These are phyloP conservation scores for Mycena galopus DNA, from an alignment of 768 basidiomycete species.

Conservation along the genomic window DNA sequence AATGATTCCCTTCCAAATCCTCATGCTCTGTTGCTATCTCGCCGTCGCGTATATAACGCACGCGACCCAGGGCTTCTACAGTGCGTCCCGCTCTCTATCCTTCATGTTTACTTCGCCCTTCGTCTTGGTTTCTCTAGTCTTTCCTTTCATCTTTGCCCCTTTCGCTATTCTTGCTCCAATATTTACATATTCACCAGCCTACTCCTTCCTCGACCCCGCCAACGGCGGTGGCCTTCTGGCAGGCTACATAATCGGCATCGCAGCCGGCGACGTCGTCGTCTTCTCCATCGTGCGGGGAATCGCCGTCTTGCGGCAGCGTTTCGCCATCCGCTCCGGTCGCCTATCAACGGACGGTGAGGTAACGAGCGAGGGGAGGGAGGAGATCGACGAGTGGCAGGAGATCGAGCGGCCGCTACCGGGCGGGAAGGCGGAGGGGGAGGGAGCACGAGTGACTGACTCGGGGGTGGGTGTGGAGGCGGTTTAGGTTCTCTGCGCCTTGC, in stretches of 20 bases:
- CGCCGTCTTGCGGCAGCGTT: slow-evolving; percentile 52
- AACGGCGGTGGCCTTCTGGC: slow-evolving; percentile 60
- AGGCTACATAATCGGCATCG: slow-evolving; percentile 74
- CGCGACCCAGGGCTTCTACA: slow-evolving; percentile 72
- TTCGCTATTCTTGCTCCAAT: background rate
- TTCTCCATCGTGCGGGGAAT: slow-evolving; percentile 63
- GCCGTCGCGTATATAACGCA: slow-evolving; percentile 78
- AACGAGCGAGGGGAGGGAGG: slow-evolving; percentile 40
- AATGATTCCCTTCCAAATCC: slow-evolving; percentile 58
- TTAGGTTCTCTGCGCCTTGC: background rate
- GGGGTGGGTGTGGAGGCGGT: background rate
- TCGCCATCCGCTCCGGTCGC: slow-evolving; percentile 35
- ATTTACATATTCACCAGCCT: slow-evolving; percentile 55
- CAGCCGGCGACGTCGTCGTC: slow-evolving; percentile 61
- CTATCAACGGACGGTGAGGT: background rate
- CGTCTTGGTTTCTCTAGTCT: background rate
- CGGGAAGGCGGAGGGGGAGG: background rate
- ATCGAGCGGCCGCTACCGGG: slow-evolving; percentile 42
- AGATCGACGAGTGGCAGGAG: slow-evolving; percentile 62
- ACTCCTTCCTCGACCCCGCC: slow-evolving; percentile 72
- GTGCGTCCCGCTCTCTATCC: slow-evolving; percentile 53
- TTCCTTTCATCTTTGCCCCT: background rate
- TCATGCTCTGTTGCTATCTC: slow-evolving; percentile 69
- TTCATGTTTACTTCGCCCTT: background rate
- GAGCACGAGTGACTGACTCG: background rate